Evolutionary conservation across 139 green algal species (phyloP).

Genomic region (Desmodesmus armatus): DNA sequence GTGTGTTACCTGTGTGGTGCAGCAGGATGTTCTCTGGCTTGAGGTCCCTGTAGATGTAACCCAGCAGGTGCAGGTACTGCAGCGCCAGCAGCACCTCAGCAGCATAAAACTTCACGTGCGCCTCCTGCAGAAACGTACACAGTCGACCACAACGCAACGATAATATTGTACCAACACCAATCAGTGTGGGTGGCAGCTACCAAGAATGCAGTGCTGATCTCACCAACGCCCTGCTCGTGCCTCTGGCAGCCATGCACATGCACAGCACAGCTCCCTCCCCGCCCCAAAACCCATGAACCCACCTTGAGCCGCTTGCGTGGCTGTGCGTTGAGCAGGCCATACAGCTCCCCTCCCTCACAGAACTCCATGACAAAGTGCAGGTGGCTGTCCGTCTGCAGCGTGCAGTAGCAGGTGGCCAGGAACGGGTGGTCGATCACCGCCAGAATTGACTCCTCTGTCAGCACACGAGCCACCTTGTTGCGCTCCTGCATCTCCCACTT

Average conservation of each 20-base stretch:
- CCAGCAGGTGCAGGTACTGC: constrained; percentile 98
- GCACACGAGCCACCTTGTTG: constrained; percentile 92
- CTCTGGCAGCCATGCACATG: not conserved
- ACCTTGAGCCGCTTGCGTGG: constrained; percentile 82
- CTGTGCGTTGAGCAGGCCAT: constrained; percentile 70
- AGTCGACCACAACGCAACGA: too few relatives aligned
- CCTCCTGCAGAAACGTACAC: not conserved
- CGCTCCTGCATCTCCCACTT: constrained; percentile 98
- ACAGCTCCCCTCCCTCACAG: constrained; percentile 81
- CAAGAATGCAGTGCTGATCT: too few relatives aligned
- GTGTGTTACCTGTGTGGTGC: constrained; percentile 67
- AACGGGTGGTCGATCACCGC: constrained; percentile 95
- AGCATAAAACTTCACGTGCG: constrained; percentile 82
- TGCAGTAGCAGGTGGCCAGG: constrained; percentile 93
- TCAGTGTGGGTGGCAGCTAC: too few relatives aligned
- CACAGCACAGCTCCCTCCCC: not conserved
- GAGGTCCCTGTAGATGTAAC: constrained; percentile 97
- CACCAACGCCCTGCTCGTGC: too few relatives aligned
- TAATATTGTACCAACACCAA: too few relatives aligned
- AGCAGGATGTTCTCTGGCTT: constrained; percentile 99
- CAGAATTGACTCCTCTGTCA: constrained; percentile 94
- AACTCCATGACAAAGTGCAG: constrained; percentile 92
- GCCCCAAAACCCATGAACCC: too few relatives aligned
- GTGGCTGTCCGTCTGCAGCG: constrained; percentile 93
- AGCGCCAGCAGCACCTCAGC: constrained; percentile 96